Evolutionary conservation across 2,329 filamentous ascomycete genomes (phyloP), one percentile per base, ranked within the genome.

Genomic region (Cercospora beticola): DNA sequence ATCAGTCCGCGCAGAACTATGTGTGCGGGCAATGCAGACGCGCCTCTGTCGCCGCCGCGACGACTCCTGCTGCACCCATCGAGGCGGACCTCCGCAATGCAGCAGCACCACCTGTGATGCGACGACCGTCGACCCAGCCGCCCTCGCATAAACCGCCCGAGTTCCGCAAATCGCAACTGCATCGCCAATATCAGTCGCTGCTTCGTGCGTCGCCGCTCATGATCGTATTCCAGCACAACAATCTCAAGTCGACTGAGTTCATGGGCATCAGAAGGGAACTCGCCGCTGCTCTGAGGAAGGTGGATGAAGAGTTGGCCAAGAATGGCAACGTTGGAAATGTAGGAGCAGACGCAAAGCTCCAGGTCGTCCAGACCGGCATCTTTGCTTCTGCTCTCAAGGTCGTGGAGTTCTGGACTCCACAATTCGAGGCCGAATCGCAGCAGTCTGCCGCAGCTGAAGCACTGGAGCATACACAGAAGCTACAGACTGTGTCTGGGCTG

Each of bases 281-380:
- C 23, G 83, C 82, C 12, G 81, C 81, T 26, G 89, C 89, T 0
- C 78, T 92, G 66, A 79, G 79, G 33, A 90, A 89, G 73, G 83
- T 90, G 3, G 92, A 94, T 70, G 82, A 83, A 83, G 90, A 78
- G 56, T 62, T 77, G 57, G 74, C 75, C 76, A 83, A 90, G 82
- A 88, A 88, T 82, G 89, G 90, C 76, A 82, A 92, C 67, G 87
- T 87, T 2, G 82, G 83, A 9, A 81, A 80, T 21, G 58, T 76
- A 8, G 77, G 76, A 40, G 65, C 67, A 46, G 80, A 81, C 5
- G 79, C 82, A 28, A 90, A 92, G 80, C 79, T 98, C 28, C 90
- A 96, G 79, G 92, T 97, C 28, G 84, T 99, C 66, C 90, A 95
- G 77, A 95, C 92, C 14, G 91, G 92, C 77, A 96, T 99, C 77